Evolutionary conservation across 768 basidiomycete genomes (phyloP).

Genomic region (Trametes villosa): DNA sequence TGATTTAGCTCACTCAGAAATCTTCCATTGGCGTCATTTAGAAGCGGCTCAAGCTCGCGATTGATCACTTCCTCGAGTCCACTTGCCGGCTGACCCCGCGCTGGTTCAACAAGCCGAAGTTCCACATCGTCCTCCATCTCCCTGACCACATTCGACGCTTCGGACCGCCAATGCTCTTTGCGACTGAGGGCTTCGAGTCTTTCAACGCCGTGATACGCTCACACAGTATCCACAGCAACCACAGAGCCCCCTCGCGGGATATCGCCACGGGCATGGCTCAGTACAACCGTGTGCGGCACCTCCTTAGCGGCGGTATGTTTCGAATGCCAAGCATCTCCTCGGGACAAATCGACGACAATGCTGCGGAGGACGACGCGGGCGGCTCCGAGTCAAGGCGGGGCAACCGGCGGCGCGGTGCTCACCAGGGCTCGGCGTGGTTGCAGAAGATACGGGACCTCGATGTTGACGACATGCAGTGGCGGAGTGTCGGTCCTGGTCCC

Average conservation of each 20-base stretch:
- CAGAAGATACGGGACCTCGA: too few species aligned
- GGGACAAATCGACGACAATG: background rate
- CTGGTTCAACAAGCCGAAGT: conserved; percentile 33
- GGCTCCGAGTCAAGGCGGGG: too few species aligned
- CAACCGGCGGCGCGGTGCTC: too few species aligned
- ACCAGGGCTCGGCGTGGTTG: too few species aligned
- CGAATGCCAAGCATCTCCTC: background rate
- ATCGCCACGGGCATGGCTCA: conserved; percentile 26
- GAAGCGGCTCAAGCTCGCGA: conserved; percentile 10
- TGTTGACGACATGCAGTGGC: too few species aligned
- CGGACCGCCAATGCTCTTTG: conserved; percentile 27
- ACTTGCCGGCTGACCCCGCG: conserved; percentile 25
- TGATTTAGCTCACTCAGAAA: too few species aligned
- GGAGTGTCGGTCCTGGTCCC: too few species aligned
- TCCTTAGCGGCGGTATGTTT: conserved; percentile 24
- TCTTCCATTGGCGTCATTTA: too few species aligned
- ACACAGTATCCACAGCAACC: conserved; percentile 27
- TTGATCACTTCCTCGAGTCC: conserved; percentile 26
- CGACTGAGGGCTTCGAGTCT: conserved; percentile 33
- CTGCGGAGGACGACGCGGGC: too few species aligned
- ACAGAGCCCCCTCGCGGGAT: conserved; percentile 30
- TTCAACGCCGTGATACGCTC: conserved; percentile 31
- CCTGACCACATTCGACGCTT: conserved; percentile 29
- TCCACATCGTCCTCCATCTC: conserved; percentile 34
- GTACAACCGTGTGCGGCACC: conserved; percentile 26